Conservation (phyloP, 1,284 basidiomycete species). For the Apiotrichum laibachii region DNA sequence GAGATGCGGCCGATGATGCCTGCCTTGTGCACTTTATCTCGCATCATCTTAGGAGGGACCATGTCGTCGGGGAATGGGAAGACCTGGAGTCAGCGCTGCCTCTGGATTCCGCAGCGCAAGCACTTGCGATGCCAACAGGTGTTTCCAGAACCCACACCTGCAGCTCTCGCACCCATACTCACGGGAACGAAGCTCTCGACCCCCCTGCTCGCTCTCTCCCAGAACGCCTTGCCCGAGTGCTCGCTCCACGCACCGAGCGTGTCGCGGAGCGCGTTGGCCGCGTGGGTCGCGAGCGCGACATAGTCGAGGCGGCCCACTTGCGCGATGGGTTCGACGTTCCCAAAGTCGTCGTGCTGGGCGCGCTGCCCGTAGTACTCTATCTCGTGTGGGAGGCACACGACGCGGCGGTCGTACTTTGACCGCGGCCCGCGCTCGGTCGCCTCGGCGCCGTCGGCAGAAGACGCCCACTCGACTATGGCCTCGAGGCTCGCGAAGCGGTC, state of each 20-base stretch:
- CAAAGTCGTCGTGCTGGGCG: neutral
- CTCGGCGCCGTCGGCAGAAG: neutral
- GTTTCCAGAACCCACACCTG: neutral
- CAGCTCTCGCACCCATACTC: neutral
- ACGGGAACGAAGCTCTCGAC: constrained; percentile 3
- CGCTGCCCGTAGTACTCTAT: neutral
- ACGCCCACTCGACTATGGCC: neutral
- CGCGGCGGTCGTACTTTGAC: too few relatives aligned
- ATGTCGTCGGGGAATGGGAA: neutral
- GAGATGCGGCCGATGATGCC: constrained; percentile 7
- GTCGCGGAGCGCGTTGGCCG: neutral
- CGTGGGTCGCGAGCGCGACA: neutral
- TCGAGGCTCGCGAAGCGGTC: neutral
- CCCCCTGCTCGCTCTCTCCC: neutral
- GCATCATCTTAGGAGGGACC: neutral
- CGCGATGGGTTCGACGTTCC: neutral
- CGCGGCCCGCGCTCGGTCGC: neutral
- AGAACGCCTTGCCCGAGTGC: neutral
- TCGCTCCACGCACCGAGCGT: neutral
- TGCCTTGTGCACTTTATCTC: neutral
- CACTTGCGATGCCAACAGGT: neutral
- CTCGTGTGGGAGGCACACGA: constrained; percentile 5
- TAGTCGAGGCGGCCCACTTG: neutral
- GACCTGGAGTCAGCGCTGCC: neutral
- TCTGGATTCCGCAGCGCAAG: neutral